phyloP scores from a whole-genome alignment of 352 stramenopile species.

The Phytophthora megakarya region DNA sequence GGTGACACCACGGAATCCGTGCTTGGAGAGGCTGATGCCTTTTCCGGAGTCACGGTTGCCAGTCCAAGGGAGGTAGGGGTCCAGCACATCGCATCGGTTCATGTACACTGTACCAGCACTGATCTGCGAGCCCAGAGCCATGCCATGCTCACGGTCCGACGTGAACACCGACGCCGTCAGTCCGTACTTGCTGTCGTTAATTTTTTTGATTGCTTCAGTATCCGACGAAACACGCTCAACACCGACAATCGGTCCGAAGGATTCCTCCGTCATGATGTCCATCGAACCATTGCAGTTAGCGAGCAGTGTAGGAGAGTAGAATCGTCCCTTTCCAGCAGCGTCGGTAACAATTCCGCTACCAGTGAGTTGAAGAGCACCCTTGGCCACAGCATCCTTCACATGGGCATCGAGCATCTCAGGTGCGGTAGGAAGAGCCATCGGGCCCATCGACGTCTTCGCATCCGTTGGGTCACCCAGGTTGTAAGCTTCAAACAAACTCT shows the following conservation, averaged over 20 bases:
- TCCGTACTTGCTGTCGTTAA: slow-evolving; percentile 84
- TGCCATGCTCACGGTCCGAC: slow-evolving; percentile 55
- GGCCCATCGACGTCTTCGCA: slow-evolving; percentile 63
- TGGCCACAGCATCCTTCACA: slow-evolving; percentile 74
- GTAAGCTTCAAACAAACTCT: slow-evolving; percentile 70
- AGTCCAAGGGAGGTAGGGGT: slow-evolving; percentile 85
- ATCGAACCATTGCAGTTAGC: slow-evolving; percentile 69
- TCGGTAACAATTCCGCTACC: slow-evolving; percentile 52
- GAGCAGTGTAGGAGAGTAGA: slow-evolving; percentile 82
- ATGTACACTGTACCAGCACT: slow-evolving; percentile 84
- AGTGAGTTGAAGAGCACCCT: slow-evolving; percentile 65
- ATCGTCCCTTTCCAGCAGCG: slow-evolving; percentile 59
- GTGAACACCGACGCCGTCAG: slow-evolving; percentile 83
- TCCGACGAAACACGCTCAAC: slow-evolving; percentile 76
- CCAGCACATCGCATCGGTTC: slow-evolving; percentile 85
- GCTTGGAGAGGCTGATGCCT: slow-evolving; percentile 80
- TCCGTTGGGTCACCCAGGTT: slow-evolving; percentile 68
- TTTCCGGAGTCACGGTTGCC: slow-evolving; percentile 82
- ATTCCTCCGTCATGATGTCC: slow-evolving; percentile 84
- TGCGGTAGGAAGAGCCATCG: slow-evolving; percentile 66
- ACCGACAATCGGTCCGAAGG: slow-evolving; percentile 82
- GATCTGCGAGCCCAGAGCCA: slow-evolving; percentile 58
- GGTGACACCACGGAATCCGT: slow-evolving; percentile 79
- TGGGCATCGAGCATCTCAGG: slow-evolving; percentile 55
- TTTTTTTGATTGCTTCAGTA: slow-evolving; percentile 71